A percentile compares a stretch with the other conserved stretches of the same genome.
Evolutionary conservation across 805 yeast genomes (phyloP).

Genomic region (Sungouiozyma intestinalis): DNA sequence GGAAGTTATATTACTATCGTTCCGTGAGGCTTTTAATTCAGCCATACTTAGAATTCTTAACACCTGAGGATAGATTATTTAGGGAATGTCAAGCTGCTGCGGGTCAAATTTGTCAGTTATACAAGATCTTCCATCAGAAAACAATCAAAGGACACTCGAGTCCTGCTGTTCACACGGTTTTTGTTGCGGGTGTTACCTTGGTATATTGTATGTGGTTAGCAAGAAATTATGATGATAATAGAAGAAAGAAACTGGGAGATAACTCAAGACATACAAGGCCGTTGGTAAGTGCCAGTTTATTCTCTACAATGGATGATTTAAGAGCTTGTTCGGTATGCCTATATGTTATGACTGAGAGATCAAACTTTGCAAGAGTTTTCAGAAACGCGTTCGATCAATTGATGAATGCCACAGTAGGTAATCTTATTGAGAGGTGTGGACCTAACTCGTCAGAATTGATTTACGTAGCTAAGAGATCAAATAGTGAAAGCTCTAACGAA

Average conservation of each 20-base stretch:
- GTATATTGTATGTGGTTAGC: conserved; percentile 58
- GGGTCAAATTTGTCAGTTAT: conserved; percentile 55
- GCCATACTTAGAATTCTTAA: conserved; percentile 53
- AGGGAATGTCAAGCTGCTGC: conserved; percentile 63
- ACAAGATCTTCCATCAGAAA: conserved; percentile 51
- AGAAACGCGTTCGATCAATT: conserved; percentile 60
- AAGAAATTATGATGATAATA: conserved; percentile 50
- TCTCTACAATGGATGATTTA: conserved; percentile 50
- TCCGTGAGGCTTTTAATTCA: conserved; percentile 51
- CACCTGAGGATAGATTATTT: conserved; percentile 50
- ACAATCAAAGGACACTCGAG: conserved; percentile 55
- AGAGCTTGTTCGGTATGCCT: conserved; percentile 58
- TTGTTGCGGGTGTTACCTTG: conserved; percentile 58
- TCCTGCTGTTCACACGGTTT: conserved; percentile 54
- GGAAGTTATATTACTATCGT: conserved; percentile 47
- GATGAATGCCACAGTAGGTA: conserved; percentile 53
- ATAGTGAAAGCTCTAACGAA: background rate
- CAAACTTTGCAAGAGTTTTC: conserved; percentile 49
- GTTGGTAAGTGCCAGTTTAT: conserved; percentile 41
- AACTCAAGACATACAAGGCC: conserved; percentile 52
- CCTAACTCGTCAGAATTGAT: conserved; percentile 49
- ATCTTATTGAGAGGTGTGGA: conserved; percentile 51
- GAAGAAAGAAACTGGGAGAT: conserved; percentile 44
- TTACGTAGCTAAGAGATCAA: conserved; percentile 20
- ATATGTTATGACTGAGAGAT: conserved; percentile 59